Evolutionary conservation across 164 flowering plant species (phyloP).

Genomic region (Saururus chinensis): DNA sequence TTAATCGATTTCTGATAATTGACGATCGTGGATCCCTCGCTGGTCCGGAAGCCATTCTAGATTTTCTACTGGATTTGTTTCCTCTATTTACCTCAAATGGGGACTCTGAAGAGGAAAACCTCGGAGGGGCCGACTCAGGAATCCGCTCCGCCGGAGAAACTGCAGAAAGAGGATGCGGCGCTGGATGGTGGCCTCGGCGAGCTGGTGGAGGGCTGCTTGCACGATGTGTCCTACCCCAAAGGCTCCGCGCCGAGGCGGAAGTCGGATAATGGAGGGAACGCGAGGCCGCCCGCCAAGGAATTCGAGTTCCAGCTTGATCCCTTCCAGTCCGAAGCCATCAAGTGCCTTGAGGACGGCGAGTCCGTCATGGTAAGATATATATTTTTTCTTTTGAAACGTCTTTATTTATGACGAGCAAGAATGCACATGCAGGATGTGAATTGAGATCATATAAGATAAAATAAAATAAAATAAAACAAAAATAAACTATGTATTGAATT

Average conservation of each 20-base stretch:
- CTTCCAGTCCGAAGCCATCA: slow-evolving; percentile 84
- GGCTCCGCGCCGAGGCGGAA: slow-evolving; percentile 26
- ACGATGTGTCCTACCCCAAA: slow-evolving; percentile 81
- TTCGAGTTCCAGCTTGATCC: slow-evolving; percentile 81
- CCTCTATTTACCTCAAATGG: slow-evolving; percentile 24
- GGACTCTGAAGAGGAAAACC: slow-evolving; percentile 56
- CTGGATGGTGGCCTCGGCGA: slow-evolving; percentile 15
- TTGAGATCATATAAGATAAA: too few relatives aligned
- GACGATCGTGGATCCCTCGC: too few relatives aligned
- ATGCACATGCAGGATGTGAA: too few relatives aligned
- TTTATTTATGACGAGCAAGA: too few relatives aligned
- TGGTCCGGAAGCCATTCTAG: too few relatives aligned
- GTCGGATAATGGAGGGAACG: slow-evolving; percentile 4
- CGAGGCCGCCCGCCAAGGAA: slow-evolving; percentile 77
- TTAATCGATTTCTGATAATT: too few relatives aligned
- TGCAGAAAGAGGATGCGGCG: slow-evolving; percentile 25
- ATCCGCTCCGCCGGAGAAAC: slow-evolving; percentile 24
- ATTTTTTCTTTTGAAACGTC: neutral
- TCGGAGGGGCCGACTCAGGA: slow-evolving; percentile 21
- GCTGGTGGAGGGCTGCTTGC: slow-evolving; percentile 59
- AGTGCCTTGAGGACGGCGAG: slow-evolving; percentile 70
- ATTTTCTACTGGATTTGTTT: too few relatives aligned
- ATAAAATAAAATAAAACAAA: too few relatives aligned
- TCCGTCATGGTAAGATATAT: slow-evolving; percentile 69
- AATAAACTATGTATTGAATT: too few relatives aligned